A percentile compares a stretch with the other conserved stretches of the same genome.
Evolutionary conservation across 2,329 filamentous ascomycete species (phyloP).

Genomic region (Cordyceps javanica): DNA sequence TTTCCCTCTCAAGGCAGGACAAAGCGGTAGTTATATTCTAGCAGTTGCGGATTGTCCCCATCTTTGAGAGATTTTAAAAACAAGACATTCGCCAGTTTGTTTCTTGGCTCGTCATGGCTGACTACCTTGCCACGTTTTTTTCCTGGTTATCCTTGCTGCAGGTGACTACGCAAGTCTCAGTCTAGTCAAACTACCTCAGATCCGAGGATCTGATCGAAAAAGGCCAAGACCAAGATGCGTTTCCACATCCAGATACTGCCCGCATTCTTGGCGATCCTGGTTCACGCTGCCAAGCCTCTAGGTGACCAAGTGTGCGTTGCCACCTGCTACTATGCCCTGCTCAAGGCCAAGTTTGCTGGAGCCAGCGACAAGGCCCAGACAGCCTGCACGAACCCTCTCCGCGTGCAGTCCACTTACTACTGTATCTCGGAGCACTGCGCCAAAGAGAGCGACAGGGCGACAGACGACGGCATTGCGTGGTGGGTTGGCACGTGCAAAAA

Average conservation of each 20-base stretch:
- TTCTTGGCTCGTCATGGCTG: not conserved
- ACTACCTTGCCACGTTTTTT: not conserved
- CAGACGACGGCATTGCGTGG: slow-evolving; percentile 16
- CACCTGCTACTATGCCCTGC: slow-evolving; percentile 18
- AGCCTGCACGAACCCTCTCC: slow-evolving; percentile 16
- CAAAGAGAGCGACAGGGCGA: slow-evolving; percentile 5
- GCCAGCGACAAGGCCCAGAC: slow-evolving; percentile 13
- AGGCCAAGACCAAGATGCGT: not conserved
- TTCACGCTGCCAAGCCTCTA: slow-evolving; percentile 15
- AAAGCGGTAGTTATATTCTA: not conserved
- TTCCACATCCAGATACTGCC: slow-evolving; percentile 4
- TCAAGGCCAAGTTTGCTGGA: slow-evolving; percentile 15
- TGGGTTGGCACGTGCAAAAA: slow-evolving; percentile 17
- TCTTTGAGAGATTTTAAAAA: not conserved
- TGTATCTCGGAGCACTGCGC: slow-evolving; percentile 15
- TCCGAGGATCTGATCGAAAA: not conserved
- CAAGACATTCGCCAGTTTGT: not conserved
- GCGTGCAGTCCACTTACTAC: slow-evolving; percentile 17
- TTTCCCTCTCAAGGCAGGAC: not conserved
- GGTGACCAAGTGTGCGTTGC: slow-evolving; percentile 17
- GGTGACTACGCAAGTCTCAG: not conserved
- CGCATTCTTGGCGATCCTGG: not conserved
- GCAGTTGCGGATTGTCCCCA: not conserved
- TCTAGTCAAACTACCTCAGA: not conserved
- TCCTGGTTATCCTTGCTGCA: not conserved